Evolutionary conservation across 2,329 filamentous ascomycete species (phyloP).

Genomic region (Penicillium sp.): DNA sequence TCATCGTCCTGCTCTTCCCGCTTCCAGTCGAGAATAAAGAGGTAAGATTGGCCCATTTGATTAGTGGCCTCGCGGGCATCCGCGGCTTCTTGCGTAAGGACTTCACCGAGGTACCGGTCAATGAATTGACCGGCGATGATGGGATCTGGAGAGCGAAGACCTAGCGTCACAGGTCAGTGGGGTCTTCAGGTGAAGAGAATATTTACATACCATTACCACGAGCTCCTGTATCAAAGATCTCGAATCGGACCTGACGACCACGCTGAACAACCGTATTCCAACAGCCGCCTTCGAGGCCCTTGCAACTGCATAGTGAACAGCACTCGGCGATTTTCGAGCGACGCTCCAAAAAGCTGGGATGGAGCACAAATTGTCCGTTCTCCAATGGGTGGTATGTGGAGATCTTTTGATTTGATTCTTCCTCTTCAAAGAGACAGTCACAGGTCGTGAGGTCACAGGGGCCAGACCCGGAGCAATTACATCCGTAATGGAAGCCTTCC

Average conservation of each 20-base stretch:
- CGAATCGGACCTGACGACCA: conserved; percentile 40
- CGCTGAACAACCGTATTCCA: conserved; percentile 45
- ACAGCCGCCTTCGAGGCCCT: conserved; percentile 24
- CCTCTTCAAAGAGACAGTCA: conserved; percentile 33
- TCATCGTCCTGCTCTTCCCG: conserved; percentile 20
- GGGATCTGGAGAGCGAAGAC: conserved; percentile 39
- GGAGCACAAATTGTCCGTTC: conserved; percentile 25
- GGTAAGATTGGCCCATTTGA: conserved; percentile 38
- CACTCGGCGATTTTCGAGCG: conserved; percentile 46
- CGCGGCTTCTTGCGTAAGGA: conserved; percentile 40
- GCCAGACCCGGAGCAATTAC: conserved; percentile 24
- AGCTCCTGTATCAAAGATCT: conserved; percentile 45
- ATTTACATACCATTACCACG: conserved; percentile 42
- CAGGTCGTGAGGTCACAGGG: conserved; percentile 30
- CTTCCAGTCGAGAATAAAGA: conserved; percentile 44
- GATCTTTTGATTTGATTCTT: conserved; percentile 29
- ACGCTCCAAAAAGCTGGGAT: conserved; percentile 31
- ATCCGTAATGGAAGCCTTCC: conserved; percentile 35
- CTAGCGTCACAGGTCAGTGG: conserved; percentile 21
- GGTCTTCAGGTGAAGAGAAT: background rate
- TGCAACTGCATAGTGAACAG: conserved; percentile 39
- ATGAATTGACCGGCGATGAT: conserved; percentile 48
- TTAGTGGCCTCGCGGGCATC: conserved; percentile 38
- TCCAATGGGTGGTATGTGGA: conserved; percentile 28
- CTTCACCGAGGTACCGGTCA: conserved; percentile 48